phyloP scores from a whole-genome alignment of 768 basidiomycete genomes.

The Tylopilus plumbeoviolaceoides region DNA sequence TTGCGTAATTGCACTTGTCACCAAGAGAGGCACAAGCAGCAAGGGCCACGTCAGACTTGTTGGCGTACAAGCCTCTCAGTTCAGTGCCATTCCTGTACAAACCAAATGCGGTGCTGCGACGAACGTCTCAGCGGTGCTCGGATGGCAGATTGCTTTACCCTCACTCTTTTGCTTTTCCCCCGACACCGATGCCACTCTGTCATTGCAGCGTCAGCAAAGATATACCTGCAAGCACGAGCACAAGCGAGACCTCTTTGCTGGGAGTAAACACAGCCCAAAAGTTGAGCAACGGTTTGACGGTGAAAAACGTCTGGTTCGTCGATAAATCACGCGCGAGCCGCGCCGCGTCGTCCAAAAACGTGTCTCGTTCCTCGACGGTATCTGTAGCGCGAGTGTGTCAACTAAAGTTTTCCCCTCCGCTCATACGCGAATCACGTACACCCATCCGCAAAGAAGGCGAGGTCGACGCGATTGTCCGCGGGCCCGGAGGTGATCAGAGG shows the following conservation, averaged over 20 bases:
- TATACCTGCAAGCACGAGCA: slow-evolving; percentile 20
- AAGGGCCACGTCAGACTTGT: slow-evolving; percentile 59
- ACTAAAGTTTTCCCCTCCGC: neutral
- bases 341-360: slow-evolving; percentile 62
- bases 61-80: slow-evolving; percentile 68
- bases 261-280: slow-evolving; percentile 80
- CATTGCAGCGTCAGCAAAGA: slow-evolving; percentile 8
- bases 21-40: slow-evolving; percentile 66
- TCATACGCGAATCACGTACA: slow-evolving; percentile 42
- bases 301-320: slow-evolving; percentile 70
- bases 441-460: slow-evolving; percentile 77
- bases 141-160: slow-evolving; percentile 7
- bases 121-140: slow-evolving; percentile 2
- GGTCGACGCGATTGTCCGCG: slow-evolving; percentile 61
- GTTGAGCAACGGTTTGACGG: slow-evolving; percentile 71
- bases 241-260: slow-evolving; percentile 55
- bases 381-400: slow-evolving; percentile 39
- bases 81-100: slow-evolving; percentile 78
- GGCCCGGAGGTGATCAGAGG: slow-evolving; percentile 61
- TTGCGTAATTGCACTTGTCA: slow-evolving; percentile 68
- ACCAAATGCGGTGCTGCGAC: slow-evolving; percentile 63
- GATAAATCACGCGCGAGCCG: slow-evolving; percentile 69
- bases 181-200: slow-evolving; percentile 66
- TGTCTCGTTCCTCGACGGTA: slow-evolving; percentile 47
- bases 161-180: slow-evolving; percentile 67